phyloP scores from a whole-genome alignment of 192 early-diverging fungal genomes.

The Entomortierella beljakovae region DNA sequence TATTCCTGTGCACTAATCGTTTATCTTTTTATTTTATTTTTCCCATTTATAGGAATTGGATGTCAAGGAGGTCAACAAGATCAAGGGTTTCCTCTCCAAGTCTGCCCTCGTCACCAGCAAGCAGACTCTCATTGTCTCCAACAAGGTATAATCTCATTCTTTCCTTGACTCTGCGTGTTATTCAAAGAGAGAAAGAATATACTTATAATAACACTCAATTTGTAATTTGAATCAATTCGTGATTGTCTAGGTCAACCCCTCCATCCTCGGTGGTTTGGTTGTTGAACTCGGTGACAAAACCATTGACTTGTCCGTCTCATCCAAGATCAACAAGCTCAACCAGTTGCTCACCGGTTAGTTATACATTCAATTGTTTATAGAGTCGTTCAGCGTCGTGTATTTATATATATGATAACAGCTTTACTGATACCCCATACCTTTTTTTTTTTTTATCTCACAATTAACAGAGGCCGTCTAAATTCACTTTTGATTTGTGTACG shows the following conservation, averaged over 20 bases:
- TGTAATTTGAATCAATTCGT: neutral
- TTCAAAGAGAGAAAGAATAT: too few relatives aligned
- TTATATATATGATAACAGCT: too few relatives aligned
- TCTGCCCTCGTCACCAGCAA: slow-evolving; percentile 80
- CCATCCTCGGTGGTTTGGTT: slow-evolving; percentile 95
- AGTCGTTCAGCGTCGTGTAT: too few relatives aligned
- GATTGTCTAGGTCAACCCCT: slow-evolving; percentile 88
- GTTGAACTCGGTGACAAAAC: slow-evolving; percentile 98
- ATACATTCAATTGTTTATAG: neutral
- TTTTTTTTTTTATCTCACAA: neutral
- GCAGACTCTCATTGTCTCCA: slow-evolving; percentile 87
- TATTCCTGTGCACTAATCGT: neutral
- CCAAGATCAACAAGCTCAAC: slow-evolving; percentile 97
- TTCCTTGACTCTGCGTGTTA: too few relatives aligned
- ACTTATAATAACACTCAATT: too few relatives aligned
- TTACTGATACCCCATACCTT: neutral
- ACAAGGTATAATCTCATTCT: slow-evolving; percentile 87
- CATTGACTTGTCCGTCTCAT: slow-evolving; percentile 96
- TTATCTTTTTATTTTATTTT: slow-evolving; percentile 2
- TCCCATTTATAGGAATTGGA: slow-evolving; percentile 74
- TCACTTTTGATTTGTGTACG: neutral
- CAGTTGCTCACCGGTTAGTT: slow-evolving; percentile 72
- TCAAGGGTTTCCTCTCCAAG: slow-evolving; percentile 86
- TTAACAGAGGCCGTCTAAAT: slow-evolving; percentile 33
- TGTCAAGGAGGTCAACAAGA: slow-evolving; percentile 71